phyloP scores from a whole-genome alignment of 2,329 filamentous ascomycete species.

The Aquanectria penicillioides region DNA sequence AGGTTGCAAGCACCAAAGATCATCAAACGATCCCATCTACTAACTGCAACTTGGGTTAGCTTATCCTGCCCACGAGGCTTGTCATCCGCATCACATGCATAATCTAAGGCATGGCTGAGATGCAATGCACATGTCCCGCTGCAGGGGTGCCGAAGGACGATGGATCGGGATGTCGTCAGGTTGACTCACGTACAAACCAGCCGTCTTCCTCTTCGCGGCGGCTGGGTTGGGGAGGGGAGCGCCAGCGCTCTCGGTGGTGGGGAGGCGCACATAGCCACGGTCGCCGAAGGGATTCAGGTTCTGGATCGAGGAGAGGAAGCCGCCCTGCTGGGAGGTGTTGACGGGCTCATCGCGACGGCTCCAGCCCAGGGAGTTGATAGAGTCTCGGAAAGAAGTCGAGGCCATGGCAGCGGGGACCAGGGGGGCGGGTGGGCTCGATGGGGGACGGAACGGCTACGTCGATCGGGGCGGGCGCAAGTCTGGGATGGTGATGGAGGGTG shows the following conservation, averaged over 20 bases:
- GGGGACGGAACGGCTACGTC: constrained; percentile 39
- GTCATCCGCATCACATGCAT: constrained; percentile 55
- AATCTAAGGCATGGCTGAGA: constrained; percentile 47
- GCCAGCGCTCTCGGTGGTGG: constrained; percentile 82
- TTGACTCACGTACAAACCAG: constrained; percentile 90
- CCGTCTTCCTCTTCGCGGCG: constrained; percentile 94
- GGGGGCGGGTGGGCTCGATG: constrained; percentile 33
- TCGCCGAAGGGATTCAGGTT: constrained; percentile 89
- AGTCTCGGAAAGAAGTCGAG: constrained; percentile 89
- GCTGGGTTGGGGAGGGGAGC: constrained; percentile 87
- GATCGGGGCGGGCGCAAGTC: constrained; percentile 35
- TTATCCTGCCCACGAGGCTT: constrained; percentile 53
- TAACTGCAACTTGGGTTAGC: constrained; percentile 72
- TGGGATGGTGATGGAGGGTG: constrained; percentile 35
- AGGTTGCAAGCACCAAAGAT: constrained; percentile 93
- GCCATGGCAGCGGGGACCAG: constrained; percentile 68
- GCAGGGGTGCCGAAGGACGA: constrained; percentile 51
- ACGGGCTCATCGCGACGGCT: constrained; percentile 84
- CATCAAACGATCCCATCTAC: constrained; percentile 94
- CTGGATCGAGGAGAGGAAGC: constrained; percentile 82
- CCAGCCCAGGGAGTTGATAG: constrained; percentile 95
- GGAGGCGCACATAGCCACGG: constrained; percentile 89
- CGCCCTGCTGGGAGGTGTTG: constrained; percentile 74
- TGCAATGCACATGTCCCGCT: constrained; percentile 58
- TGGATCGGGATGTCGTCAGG: constrained; percentile 34